These are phyloP conservation scores for Coemansia sp. DNA, from an alignment of 192 early-diverging fungal genomes.

Conservation along the genomic window DNA sequence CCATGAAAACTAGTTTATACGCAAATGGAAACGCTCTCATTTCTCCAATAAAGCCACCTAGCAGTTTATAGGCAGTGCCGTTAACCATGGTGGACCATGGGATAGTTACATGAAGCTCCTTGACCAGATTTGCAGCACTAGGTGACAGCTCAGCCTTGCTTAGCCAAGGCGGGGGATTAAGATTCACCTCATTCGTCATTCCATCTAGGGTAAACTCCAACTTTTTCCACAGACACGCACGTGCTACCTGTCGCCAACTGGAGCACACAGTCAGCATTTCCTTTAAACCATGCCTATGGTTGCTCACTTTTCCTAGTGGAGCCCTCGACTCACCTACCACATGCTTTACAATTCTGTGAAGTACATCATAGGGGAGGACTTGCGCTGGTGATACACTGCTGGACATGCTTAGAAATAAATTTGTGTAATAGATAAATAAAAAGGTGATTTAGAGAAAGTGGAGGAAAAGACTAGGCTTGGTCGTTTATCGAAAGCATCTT, in stretches of 20 bases:
- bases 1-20: neutral
- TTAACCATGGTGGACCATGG: neutral
- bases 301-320: neutral
- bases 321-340: neutral
- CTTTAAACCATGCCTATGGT: neutral
- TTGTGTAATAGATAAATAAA: neutral
- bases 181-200: neutral
- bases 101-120: neutral
- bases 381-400: neutral
- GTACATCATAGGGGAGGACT: neutral
- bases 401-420: neutral
- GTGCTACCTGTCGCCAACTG: neutral
- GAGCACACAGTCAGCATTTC: constrained; percentile 2
- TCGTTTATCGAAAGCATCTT: too few species aligned
- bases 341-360: neutral
- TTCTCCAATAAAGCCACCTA: neutral
- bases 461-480: neutral
- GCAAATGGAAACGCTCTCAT: neutral
- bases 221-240: neutral
- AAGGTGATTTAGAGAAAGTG: neutral
- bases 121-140: neutral
- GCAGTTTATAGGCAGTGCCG: neutral
- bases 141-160: neutral
- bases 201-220: neutral
- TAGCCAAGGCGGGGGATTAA: neutral